phyloP scores from a whole-genome alignment of 192 early-diverging fungal species.

The Linnemannia zychae region DNA sequence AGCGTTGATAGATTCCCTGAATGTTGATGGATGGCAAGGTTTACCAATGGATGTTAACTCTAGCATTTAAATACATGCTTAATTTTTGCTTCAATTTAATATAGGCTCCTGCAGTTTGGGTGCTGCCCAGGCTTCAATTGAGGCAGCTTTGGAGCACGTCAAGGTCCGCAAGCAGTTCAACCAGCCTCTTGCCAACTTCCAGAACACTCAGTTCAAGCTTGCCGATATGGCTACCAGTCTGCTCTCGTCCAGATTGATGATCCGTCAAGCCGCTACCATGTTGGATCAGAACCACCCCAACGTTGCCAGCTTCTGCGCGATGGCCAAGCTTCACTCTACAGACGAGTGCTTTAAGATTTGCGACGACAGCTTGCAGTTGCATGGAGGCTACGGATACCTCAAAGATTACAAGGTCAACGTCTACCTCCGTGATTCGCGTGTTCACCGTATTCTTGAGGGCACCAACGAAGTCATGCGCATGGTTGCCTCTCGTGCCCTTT shows the following conservation, averaged over 20 bases:
- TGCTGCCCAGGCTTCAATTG: conserved; percentile 67
- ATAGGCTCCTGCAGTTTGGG: conserved; percentile 69
- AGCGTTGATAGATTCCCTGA: background rate
- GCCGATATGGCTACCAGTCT: conserved; percentile 69
- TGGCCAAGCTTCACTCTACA: conserved; percentile 70
- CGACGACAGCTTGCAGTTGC: conserved; percentile 65
- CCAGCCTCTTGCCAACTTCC: conserved; percentile 59
- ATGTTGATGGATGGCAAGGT: background rate
- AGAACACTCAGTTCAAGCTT: conserved; percentile 70
- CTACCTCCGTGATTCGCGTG: conserved; percentile 67
- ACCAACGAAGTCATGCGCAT: conserved; percentile 75
- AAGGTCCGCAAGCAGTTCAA: conserved; percentile 69
- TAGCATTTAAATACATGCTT: too few relatives aligned
- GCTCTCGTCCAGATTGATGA: conserved; percentile 63
- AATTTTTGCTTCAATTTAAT: background rate
- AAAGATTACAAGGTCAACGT: conserved; percentile 73
- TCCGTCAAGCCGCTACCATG: conserved; percentile 59
- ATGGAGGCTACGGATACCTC: conserved; percentile 73
- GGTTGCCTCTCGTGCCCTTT: conserved; percentile 63
- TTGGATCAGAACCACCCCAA: conserved; percentile 58
- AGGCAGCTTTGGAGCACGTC: conserved; percentile 56
- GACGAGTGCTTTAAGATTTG: conserved; percentile 71
- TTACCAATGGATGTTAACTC: background rate
- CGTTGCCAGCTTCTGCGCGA: conserved; percentile 64
- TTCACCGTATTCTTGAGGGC: conserved; percentile 74